Conservation (phyloP, 495 filamentous ascomycete species). For the Baudoinia panamericana region DNA sequence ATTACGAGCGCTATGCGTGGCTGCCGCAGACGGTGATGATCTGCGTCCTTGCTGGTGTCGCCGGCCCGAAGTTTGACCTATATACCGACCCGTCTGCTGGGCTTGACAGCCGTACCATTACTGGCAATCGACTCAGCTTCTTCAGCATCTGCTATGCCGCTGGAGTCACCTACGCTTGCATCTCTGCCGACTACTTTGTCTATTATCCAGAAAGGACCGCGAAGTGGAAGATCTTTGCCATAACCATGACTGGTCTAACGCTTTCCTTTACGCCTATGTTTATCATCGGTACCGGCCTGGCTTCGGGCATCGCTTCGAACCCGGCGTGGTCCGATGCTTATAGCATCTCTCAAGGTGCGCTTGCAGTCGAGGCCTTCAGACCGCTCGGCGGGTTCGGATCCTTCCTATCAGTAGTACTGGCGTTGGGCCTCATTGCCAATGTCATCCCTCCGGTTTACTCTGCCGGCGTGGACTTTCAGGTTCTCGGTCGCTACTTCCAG, state of each 20-base stretch:
- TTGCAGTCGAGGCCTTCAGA: slow-evolving; percentile 53
- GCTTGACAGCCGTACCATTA: slow-evolving; percentile 36
- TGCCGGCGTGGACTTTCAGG: slow-evolving; percentile 50
- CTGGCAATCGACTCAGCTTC: slow-evolving; percentile 51
- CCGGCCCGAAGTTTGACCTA: slow-evolving; percentile 50
- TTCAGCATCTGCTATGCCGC: slow-evolving; percentile 53
- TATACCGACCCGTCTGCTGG: slow-evolving; percentile 35
- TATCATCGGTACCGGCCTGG: slow-evolving; percentile 60
- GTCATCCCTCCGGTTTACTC: slow-evolving; percentile 57
- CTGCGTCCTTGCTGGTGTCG: slow-evolving; percentile 53
- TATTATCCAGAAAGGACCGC: slow-evolving; percentile 47
- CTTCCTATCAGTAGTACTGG: slow-evolving; percentile 59
- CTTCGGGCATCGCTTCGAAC: slow-evolving; percentile 42
- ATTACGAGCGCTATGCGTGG: slow-evolving; percentile 61
- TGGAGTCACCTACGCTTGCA: slow-evolving; percentile 48
- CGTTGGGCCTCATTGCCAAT: slow-evolving; percentile 60
- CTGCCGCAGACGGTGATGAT: slow-evolving; percentile 53
- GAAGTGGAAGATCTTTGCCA: slow-evolving; percentile 30
- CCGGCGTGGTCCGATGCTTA: slow-evolving; percentile 42
- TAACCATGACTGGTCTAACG: slow-evolving; percentile 35
- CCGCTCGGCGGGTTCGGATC: slow-evolving; percentile 55
- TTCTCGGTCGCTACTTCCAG: slow-evolving; percentile 36
- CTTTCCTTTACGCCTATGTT: slow-evolving; percentile 44
- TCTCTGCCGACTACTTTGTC: slow-evolving; percentile 52
- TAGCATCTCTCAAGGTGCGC: slow-evolving; percentile 45